phyloP scores from a whole-genome alignment of 2,329 filamentous ascomycete species.

The Mariannaea sp. region DNA sequence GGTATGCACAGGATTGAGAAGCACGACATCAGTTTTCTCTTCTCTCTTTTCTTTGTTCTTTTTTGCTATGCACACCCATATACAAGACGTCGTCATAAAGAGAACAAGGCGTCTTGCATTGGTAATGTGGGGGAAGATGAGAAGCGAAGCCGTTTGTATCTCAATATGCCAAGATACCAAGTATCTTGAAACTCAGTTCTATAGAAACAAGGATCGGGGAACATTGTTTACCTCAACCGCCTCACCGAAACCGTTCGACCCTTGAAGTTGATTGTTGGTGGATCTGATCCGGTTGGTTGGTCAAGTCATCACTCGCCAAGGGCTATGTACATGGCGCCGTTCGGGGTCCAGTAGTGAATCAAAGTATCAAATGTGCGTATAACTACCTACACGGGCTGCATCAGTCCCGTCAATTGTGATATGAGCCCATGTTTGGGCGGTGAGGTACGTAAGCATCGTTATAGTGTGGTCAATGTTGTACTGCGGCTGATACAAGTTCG shows the following conservation, averaged over 20 bases:
- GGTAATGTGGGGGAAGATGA: neutral
- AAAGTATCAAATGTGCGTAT: neutral
- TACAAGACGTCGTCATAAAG: too few species aligned
- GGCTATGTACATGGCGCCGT: too few species aligned
- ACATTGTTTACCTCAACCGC: neutral
- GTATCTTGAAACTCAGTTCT: too few species aligned
- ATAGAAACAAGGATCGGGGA: neutral
- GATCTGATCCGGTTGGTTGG: neutral
- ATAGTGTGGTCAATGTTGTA: neutral
- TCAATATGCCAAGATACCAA: too few species aligned
- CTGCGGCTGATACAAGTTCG: neutral
- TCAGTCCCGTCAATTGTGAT: neutral
- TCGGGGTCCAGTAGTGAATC: too few species aligned
- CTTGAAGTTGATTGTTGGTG: neutral
- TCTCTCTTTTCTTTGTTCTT: too few species aligned
- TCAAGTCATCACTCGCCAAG: too few species aligned
- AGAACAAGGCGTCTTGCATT: constrained; percentile 13
- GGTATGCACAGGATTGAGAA: neutral
- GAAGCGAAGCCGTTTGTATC: too few species aligned
- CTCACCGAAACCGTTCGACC: constrained; percentile 9
- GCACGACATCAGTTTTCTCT: too few species aligned
- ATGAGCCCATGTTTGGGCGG: constrained; percentile 12
- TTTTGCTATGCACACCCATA: too few species aligned
- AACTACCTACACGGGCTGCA: neutral
- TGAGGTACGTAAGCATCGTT: constrained; percentile 2